phyloP scores from a whole-genome alignment of 371 early-diverging fungal genomes.

The Mortierella sp. region DNA sequence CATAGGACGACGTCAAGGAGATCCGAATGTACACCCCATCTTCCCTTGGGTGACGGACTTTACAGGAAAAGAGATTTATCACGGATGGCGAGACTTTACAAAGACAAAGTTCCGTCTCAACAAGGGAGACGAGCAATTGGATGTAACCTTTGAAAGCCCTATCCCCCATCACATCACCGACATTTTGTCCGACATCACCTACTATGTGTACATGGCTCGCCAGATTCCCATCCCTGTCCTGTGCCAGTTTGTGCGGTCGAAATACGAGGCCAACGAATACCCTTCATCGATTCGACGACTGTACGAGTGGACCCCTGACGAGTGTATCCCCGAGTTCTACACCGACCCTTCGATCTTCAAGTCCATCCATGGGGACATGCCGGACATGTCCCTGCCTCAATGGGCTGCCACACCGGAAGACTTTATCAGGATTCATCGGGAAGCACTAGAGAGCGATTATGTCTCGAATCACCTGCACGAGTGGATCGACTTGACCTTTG shows the following conservation, averaged over 20 bases:
- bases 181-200: conserved; percentile 79
- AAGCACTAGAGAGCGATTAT: conserved; percentile 84
- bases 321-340: conserved; percentile 84
- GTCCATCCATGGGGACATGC: conserved; percentile 79
- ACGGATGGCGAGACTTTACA: conserved; percentile 76
- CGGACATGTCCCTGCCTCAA: conserved; percentile 74
- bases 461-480: conserved; percentile 81
- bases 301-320: conserved; percentile 82
- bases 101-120: conserved; percentile 80
- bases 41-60: conserved; percentile 83
- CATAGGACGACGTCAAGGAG: conserved; percentile 73
- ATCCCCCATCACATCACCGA: conserved; percentile 82
- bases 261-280: conserved; percentile 81
- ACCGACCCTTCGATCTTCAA: conserved; percentile 73
- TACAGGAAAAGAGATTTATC: conserved; percentile 64
- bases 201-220: conserved; percentile 78
- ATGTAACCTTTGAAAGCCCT: conserved; percentile 77
- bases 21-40: conserved; percentile 81
- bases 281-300: conserved; percentile 73
- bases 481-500: conserved; percentile 92
- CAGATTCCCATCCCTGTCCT: conserved; percentile 75
- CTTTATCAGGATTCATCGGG: conserved; percentile 76
- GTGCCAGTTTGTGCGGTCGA: conserved; percentile 79
- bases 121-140: conserved; percentile 82
- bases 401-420: conserved; percentile 81